Conservation (phyloP, 805 yeast genomes). For the Suhomyces xylopsoci region DNA sequence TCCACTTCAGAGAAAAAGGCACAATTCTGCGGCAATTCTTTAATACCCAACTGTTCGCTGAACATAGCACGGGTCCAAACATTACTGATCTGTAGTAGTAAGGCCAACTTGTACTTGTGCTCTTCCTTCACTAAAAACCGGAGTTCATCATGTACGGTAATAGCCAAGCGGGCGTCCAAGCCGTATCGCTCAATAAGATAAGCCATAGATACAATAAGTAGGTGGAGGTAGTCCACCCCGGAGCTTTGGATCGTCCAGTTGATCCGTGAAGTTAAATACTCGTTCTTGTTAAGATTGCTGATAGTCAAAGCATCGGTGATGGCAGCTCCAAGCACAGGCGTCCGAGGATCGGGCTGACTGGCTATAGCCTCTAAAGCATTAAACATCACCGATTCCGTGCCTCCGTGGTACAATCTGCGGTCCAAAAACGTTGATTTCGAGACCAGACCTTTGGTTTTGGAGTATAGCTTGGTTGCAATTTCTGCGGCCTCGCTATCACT, state of each 20-base stretch:
- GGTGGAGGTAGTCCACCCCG: conserved; percentile 93
- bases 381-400: conserved; percentile 89
- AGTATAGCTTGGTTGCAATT: conserved; percentile 66
- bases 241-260: conserved; percentile 99
- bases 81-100: conserved; percentile 84
- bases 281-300: conserved; percentile 57
- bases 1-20: conserved; percentile 96
- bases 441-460: conserved; percentile 72
- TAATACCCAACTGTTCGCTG: conserved; percentile 85
- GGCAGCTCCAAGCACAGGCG: conserved; percentile 92
- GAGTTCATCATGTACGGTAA: conserved; percentile 95
- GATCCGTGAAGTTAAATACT: conserved; percentile 83
- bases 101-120: conserved; percentile 72
- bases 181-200: conserved; percentile 63
- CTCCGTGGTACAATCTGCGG: conserved; percentile 68
- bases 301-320: conserved; percentile 80
- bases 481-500: conserved; percentile 62
- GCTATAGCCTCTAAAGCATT: conserved; percentile 88
- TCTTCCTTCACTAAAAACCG: conserved; percentile 72
- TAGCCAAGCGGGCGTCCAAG: conserved; percentile 70
- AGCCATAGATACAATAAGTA: conserved; percentile 83
- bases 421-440: conserved; percentile 20
- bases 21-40: conserved; percentile 88
- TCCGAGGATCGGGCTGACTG: conserved; percentile 70
- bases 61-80: conserved; percentile 96